A percentile compares a stretch with the other conserved stretches of the same genome.
These are phyloP conservation scores for Pleurotus pulmonarius DNA, from an alignment of 768 basidiomycete species.

Conservation along the genomic window DNA sequence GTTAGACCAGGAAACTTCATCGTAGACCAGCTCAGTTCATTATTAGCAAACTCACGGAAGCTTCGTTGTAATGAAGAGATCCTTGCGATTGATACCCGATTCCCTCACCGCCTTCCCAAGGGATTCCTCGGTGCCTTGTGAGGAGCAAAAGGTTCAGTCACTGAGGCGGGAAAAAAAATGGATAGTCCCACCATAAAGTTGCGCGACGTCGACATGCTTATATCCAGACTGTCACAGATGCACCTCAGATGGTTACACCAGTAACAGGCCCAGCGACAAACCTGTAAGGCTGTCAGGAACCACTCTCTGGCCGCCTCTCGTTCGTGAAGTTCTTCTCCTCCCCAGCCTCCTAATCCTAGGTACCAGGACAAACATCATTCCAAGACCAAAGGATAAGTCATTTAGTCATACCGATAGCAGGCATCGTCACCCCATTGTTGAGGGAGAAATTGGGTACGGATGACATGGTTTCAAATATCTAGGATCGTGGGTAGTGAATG, in stretches of 20 bases:
- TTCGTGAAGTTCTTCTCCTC: constrained; percentile 27
- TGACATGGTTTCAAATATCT: background rate
- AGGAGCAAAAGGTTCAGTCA: background rate
- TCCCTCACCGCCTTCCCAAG: constrained; percentile 41
- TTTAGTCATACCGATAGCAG: background rate
- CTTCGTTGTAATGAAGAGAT: constrained; percentile 50
- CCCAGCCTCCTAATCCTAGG: constrained; percentile 39
- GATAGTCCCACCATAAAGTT: constrained; percentile 22
- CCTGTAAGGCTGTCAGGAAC: constrained; percentile 39
- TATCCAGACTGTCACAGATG: constrained; percentile 29
- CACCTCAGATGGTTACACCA: background rate
- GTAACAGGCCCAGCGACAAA: constrained; percentile 5
- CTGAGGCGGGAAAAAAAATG: too few species aligned
- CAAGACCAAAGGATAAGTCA: background rate
- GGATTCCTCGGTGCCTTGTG: constrained; percentile 31
- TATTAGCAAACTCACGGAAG: constrained; percentile 26
- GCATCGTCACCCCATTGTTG: constrained; percentile 1
- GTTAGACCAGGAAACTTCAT: background rate
- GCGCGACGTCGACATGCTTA: constrained; percentile 39
- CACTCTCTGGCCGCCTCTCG: constrained; percentile 30
- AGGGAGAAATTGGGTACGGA: background rate
- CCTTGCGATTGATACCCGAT: constrained; percentile 45
- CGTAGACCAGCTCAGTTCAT: background rate
- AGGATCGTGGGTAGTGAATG: too few species aligned
- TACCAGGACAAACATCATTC: background rate